Evolutionary conservation across 2,329 filamentous ascomycete genomes (phyloP).

Genomic region (Rosellinia necatrix): DNA sequence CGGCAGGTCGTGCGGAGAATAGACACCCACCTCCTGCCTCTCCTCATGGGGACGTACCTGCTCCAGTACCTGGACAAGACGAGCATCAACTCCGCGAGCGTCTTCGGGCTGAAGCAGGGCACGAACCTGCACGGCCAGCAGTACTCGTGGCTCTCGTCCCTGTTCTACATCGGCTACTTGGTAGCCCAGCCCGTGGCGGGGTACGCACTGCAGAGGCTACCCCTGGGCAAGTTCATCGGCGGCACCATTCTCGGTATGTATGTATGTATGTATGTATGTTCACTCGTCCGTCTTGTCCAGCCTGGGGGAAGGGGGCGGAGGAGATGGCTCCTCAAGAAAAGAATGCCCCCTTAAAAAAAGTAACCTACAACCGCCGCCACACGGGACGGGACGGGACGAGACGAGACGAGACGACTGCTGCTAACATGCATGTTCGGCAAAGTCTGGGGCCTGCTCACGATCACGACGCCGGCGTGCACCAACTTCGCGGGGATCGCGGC

Average conservation of each 20-base stretch:
- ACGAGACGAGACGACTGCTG: too few relatives aligned
- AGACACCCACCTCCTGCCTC: constrained; percentile 39
- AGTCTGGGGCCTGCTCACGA: constrained; percentile 39
- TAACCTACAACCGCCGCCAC: too few relatives aligned
- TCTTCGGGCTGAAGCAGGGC: constrained; percentile 53
- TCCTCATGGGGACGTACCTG: constrained; percentile 42
- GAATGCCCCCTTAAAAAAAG: too few relatives aligned
- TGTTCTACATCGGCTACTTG: constrained; percentile 40
- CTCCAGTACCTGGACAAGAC: constrained; percentile 46
- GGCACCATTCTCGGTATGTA: constrained; percentile 28
- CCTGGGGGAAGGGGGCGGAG: too few relatives aligned
- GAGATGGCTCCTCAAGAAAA: too few relatives aligned
- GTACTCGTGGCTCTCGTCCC: constrained; percentile 54
- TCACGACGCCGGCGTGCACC: constrained; percentile 36
- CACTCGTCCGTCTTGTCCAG: too few relatives aligned
- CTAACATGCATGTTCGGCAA: too few relatives aligned
- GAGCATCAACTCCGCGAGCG: constrained; percentile 55
- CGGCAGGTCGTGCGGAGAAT: constrained; percentile 39
- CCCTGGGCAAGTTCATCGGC: constrained; percentile 37
- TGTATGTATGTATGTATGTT: too few relatives aligned
- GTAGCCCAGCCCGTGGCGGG: constrained; percentile 38
- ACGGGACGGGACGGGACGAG: too few relatives aligned
- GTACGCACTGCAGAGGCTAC: constrained; percentile 36
- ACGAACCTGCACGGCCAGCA: constrained; percentile 54
- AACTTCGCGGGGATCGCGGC: constrained; percentile 37